phyloP scores from a whole-genome alignment of 164 flowering plant species.

The Annona cherimola region DNA sequence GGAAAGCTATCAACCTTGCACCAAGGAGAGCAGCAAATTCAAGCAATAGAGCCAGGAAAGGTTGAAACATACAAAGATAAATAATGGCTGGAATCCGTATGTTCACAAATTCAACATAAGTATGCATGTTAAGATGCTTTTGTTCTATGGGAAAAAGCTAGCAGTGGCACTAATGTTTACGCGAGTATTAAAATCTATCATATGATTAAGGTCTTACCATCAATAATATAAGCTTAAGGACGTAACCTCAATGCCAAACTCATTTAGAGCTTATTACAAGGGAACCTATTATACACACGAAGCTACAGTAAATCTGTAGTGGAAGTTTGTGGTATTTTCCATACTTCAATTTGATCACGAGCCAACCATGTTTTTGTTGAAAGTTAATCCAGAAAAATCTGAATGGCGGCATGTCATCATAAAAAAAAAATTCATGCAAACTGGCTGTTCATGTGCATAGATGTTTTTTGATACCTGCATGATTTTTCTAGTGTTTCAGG shows the following conservation, averaged over 20 bases:
- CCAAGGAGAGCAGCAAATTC: neutral
- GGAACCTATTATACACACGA: too few relatives aligned
- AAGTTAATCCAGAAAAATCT: too few relatives aligned
- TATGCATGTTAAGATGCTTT: neutral
- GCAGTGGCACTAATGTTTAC: neutral
- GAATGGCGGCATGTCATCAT: too few relatives aligned
- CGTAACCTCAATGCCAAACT: neutral
- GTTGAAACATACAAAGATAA: neutral
- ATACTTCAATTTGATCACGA: too few relatives aligned
- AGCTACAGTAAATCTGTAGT: too few relatives aligned
- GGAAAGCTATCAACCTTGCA: neutral
- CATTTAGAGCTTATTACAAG: too few relatives aligned
- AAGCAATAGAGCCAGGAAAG: neutral
- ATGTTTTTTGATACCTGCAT: too few relatives aligned
- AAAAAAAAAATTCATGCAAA: too few relatives aligned
- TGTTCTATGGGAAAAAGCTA: neutral
- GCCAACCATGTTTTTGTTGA: too few relatives aligned
- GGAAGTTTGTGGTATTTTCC: too few relatives aligned
- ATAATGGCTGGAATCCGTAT: neutral
- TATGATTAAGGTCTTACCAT: neutral
- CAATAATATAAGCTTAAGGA: neutral
- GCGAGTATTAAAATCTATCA: neutral
- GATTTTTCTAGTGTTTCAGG: too few relatives aligned
- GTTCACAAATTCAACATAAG: neutral
- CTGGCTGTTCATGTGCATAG: too few relatives aligned